Conservation (phyloP, 2,329 filamentous ascomycete genomes). For the Aciculosporium take region DNA sequence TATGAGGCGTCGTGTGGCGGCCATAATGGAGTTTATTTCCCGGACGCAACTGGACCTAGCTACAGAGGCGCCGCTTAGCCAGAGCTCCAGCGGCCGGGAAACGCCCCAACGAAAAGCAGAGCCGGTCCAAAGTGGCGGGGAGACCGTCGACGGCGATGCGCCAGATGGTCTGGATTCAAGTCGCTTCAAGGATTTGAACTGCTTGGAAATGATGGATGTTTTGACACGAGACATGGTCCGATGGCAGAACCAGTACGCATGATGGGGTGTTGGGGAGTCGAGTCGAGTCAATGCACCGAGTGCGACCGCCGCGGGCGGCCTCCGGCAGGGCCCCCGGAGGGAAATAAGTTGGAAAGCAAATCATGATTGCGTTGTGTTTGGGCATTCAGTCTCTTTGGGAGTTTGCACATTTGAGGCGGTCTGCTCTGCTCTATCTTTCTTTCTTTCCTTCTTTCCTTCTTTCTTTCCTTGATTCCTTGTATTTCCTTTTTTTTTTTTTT, state of each 20-base stretch:
- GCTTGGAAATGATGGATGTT: constrained; percentile 82
- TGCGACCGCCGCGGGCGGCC: too few species aligned
- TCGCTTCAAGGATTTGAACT: constrained; percentile 62
- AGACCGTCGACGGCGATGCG: constrained; percentile 13
- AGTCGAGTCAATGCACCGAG: not conserved
- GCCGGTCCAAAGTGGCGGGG: constrained; percentile 22
- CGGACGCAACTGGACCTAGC: constrained; percentile 81
- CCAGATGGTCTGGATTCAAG: constrained; percentile 17
- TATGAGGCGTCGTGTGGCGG: constrained; percentile 71
- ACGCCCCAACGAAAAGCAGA: constrained; percentile 21
- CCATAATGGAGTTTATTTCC: constrained; percentile 80
- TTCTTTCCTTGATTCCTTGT: too few species aligned
- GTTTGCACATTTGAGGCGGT: not conserved
- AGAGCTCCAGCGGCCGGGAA: constrained; percentile 18
- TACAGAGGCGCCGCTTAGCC: constrained; percentile 39
- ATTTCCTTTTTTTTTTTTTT: not conserved
- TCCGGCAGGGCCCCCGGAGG: too few species aligned
- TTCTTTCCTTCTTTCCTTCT: not conserved
- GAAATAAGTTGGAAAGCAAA: not conserved
- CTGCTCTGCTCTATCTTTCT: not conserved
- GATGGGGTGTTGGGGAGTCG: constrained; percentile 4
- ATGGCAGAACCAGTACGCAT: constrained; percentile 63
- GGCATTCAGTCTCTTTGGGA: not conserved
- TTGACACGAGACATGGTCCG: constrained; percentile 67
- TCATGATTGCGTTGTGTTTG: not conserved